Percentiles rank a stretch among this genome's conserved stretches.
These are phyloP conservation scores for Talaromyces amestolkiae DNA, from an alignment of 2,329 filamentous ascomycete species.

Conservation along the genomic window DNA sequence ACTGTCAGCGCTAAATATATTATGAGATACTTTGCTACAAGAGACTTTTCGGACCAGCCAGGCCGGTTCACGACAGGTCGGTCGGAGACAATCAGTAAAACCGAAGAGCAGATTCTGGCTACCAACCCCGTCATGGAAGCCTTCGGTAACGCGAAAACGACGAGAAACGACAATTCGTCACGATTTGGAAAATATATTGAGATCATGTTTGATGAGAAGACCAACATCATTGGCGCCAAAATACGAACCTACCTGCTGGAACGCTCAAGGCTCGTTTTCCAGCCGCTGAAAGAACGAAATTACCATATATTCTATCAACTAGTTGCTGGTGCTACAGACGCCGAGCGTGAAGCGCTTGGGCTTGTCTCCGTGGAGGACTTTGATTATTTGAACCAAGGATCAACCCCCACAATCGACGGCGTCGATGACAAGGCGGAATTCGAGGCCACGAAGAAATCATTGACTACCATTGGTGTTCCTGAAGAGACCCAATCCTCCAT, in stretches of 20 bases:
- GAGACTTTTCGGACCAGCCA: slow-evolving; percentile 87
- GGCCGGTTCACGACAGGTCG: slow-evolving; percentile 73
- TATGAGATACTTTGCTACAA: slow-evolving; percentile 98
- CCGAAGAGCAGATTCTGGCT: slow-evolving; percentile 95
- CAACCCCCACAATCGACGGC: slow-evolving; percentile 84
- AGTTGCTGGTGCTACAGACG: slow-evolving; percentile 83
- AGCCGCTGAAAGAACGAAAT: slow-evolving; percentile 94
- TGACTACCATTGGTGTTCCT: slow-evolving; percentile 82
- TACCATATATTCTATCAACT: slow-evolving; percentile 99
- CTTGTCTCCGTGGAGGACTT: slow-evolving; percentile 84
- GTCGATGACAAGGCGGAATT: slow-evolving; percentile 96
- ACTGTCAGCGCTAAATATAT: slow-evolving; percentile 99
- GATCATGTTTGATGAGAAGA: slow-evolving; percentile 96
- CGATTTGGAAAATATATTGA: slow-evolving; percentile 99
- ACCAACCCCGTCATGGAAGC: slow-evolving; percentile 99
- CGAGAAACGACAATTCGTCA: slow-evolving; percentile 97
- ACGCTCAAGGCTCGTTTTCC: slow-evolving; percentile 92
- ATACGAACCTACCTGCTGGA: slow-evolving; percentile 95
- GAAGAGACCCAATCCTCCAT: slow-evolving; percentile 74
- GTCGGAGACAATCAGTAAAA: slow-evolving; percentile 85
- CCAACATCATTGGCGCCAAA: slow-evolving; percentile 95
- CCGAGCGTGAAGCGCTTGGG: slow-evolving; percentile 74
- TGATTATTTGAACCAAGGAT: slow-evolving; percentile 94
- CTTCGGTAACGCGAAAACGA: slow-evolving; percentile 99
- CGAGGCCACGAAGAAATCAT: slow-evolving; percentile 77